These are phyloP conservation scores for Vigna radiata DNA, from an alignment of 306 rosid genomes.

Conservation along the genomic window DNA sequence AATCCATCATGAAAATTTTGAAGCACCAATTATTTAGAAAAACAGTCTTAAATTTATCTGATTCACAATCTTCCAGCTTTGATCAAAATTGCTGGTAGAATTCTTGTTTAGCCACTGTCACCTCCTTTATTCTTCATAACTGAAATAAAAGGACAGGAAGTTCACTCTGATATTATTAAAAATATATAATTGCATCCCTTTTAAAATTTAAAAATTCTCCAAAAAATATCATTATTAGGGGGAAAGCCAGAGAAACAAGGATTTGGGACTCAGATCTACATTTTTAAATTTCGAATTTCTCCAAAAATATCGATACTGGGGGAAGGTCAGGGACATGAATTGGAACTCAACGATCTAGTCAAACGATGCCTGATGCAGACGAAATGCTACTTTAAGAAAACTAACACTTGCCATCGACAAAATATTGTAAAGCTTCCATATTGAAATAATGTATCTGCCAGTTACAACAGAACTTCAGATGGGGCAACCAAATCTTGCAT, in stretches of 20 bases:
- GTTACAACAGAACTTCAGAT: slow-evolving; percentile 45
- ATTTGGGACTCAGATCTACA: neutral
- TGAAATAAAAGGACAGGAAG: neutral
- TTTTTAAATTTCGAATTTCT: neutral
- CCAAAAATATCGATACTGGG: slow-evolving; percentile 1
- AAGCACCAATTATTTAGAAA: neutral
- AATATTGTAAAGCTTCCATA: slow-evolving; percentile 44
- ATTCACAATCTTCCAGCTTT: neutral
- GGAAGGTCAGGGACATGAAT: neutral
- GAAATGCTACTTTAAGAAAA: slow-evolving; percentile 4
- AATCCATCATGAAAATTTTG: neutral
- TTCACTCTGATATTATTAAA: neutral
- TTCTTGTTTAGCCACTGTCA: neutral
- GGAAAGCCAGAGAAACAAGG: neutral
- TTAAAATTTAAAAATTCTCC: slow-evolving; percentile 5
- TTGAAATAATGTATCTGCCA: slow-evolving; percentile 52
- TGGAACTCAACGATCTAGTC: slow-evolving; percentile 8
- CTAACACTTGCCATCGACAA: slow-evolving; percentile 31
- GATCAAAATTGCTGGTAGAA: neutral
- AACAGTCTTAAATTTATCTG: neutral
- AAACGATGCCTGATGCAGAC: slow-evolving; percentile 9
- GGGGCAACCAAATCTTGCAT: slow-evolving; percentile 36
- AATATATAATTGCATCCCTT: slow-evolving; percentile 14
- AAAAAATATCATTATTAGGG: neutral
- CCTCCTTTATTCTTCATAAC: slow-evolving; percentile 17